Percentiles rank a stretch among this genome's conserved stretches.
These are phyloP conservation scores for Deuterostichococcus epilithicus DNA, from an alignment of 139 green algal species.

Conservation along the genomic window DNA sequence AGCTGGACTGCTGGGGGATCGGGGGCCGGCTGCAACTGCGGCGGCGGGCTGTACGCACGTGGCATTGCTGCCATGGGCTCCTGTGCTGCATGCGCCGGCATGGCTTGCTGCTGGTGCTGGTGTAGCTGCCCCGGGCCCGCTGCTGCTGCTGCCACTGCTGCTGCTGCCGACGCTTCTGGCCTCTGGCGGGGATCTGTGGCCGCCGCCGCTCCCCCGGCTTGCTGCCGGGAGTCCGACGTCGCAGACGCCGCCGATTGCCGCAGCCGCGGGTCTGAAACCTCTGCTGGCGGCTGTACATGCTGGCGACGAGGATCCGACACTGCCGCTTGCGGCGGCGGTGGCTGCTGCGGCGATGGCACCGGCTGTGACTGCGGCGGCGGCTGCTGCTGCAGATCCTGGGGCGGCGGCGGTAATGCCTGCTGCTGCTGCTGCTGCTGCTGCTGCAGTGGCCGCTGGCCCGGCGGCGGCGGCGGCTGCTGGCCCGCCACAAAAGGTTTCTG, in stretches of 20 bases:
- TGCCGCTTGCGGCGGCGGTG: background rate
- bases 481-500: background rate
- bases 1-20: too few species aligned
- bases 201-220: too few species aligned
- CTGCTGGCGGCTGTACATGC: background rate
- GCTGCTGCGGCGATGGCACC: background rate
- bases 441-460: constrained; percentile 13
- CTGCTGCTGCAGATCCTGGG: background rate
- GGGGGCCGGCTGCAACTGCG: too few species aligned
- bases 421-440: constrained; percentile 13
- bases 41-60: background rate
- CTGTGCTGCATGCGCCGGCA: too few species aligned
- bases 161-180: background rate
- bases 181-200: background rate
- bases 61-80: background rate
- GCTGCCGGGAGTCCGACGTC: background rate
- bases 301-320: background rate
- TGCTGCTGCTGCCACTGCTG: background rate
- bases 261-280: background rate
- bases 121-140: too few species aligned
- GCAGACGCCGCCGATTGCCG: too few species aligned
- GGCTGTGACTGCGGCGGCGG: background rate
- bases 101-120: background rate
- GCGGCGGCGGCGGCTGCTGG: constrained; percentile 5
- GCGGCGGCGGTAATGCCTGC: background rate